phyloP scores from a whole-genome alignment of 352 stramenopile genomes.

The Pythium periplocum region DNA sequence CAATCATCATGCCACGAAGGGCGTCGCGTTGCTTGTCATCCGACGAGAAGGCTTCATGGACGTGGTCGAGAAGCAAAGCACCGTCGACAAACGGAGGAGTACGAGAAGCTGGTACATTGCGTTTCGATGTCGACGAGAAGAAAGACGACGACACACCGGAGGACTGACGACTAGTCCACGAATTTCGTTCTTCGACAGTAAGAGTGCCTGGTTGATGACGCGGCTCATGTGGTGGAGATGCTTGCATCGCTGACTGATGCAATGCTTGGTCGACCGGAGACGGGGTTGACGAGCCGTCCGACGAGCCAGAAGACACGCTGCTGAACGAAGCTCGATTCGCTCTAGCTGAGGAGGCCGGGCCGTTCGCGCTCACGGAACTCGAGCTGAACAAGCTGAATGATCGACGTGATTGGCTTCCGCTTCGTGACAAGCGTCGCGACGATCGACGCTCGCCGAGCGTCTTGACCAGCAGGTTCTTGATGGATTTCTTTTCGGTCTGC shows the following conservation, averaged over 20 bases:
- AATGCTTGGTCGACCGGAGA: too few relatives aligned
- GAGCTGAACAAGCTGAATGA: constrained; percentile 11
- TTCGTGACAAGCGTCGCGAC: not conserved
- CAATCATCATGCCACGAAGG: constrained; percentile 70
- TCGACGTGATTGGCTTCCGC: not conserved
- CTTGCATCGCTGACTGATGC: too few relatives aligned
- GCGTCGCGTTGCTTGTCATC: constrained; percentile 48
- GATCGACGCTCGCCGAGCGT: constrained; percentile 4
- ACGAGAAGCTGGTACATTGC: constrained; percentile 15
- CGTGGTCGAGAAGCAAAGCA: constrained; percentile 58
- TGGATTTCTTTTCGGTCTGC: constrained; percentile 14
- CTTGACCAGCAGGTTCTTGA: constrained; percentile 20
- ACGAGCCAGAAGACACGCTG: too few relatives aligned
- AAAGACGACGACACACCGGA: constrained; percentile 9
- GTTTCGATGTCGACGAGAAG: not conserved
- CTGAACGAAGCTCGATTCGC: too few relatives aligned
- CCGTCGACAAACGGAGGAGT: constrained; percentile 46
- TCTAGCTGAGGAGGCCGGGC: too few relatives aligned
- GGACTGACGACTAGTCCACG: not conserved
- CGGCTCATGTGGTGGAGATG: too few relatives aligned
- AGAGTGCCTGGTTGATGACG: too few relatives aligned
- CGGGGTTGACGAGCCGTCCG: too few relatives aligned
- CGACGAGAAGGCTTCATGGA: constrained; percentile 55
- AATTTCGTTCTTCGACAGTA: too few relatives aligned
- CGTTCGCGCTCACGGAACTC: not conserved